A percentile compares a stretch with the other conserved stretches of the same genome.
Conservation (phyloP, 495 filamentous ascomycete genomes). For the Hypoxylon rickii region DNA sequence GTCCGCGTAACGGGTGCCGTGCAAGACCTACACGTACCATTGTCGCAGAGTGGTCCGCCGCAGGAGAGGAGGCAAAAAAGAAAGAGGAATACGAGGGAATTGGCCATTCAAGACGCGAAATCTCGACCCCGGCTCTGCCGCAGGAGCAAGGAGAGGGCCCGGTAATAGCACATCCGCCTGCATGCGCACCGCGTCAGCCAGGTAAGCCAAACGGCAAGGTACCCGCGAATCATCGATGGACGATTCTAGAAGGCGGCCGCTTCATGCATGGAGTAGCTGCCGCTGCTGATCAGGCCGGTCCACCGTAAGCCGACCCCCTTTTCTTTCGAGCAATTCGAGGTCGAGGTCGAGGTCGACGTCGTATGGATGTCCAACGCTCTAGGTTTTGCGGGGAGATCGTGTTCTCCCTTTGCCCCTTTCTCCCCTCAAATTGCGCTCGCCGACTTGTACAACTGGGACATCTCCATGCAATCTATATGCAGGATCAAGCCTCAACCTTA, state of each 20-base stretch:
- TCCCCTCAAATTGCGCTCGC: not conserved
- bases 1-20: constrained; percentile 17
- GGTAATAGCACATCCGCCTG: no score
- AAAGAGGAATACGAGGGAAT: not conserved
- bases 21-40: constrained; percentile 13
- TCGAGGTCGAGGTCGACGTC: no score
- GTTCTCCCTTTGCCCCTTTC: constrained; percentile 1
- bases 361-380: no score
- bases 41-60: no score
- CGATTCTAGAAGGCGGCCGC: constrained; percentile 8
- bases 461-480: not conserved
- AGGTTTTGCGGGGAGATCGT: no score
- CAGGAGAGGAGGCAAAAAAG: not conserved
- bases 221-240: constrained; percentile 17
- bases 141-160: constrained; percentile 1
- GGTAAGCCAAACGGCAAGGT: constrained; percentile 1
- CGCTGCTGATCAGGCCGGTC: constrained; percentile 18
- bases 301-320: constrained; percentile 9
- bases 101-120: not conserved
- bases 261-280: constrained; percentile 1
- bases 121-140: no score
- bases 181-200: constrained; percentile 4
- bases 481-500: not conserved
- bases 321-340: not conserved
- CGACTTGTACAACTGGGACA: constrained; percentile 18